Conservation (phyloP, 2,329 filamentous ascomycete species). For the Pseudocercospora crystallina region DNA sequence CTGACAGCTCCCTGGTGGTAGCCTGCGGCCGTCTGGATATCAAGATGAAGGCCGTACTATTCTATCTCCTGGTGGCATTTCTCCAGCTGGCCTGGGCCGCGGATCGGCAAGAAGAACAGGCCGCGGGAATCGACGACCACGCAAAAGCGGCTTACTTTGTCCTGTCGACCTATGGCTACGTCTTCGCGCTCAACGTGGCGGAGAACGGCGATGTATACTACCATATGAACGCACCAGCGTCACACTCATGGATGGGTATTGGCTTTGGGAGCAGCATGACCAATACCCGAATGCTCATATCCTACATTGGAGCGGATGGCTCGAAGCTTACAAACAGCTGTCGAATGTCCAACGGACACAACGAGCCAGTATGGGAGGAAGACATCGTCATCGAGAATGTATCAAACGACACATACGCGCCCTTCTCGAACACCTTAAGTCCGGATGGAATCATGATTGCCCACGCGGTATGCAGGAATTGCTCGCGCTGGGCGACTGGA, state of each 20-base stretch:
- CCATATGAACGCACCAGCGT: slow-evolving; percentile 34
- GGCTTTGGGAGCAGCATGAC: slow-evolving; percentile 47
- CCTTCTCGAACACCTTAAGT: slow-evolving; percentile 31
- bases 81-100: slow-evolving; percentile 18
- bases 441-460: slow-evolving; percentile 31
- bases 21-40: slow-evolving; percentile 4
- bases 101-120: slow-evolving; percentile 8
- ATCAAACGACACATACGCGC: slow-evolving; percentile 34
- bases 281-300: slow-evolving; percentile 45
- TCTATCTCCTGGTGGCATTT: slow-evolving; percentile 12
- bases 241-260: slow-evolving; percentile 46
- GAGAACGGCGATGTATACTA: slow-evolving; percentile 32
- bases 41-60: slow-evolving; percentile 14
- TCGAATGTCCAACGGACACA: slow-evolving; percentile 35
- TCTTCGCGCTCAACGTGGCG: slow-evolving; percentile 30
- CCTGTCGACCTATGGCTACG: slow-evolving; percentile 22
- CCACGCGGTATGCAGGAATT: slow-evolving; percentile 41
- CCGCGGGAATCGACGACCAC: slow-evolving; percentile 23
- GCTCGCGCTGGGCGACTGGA: slow-evolving; percentile 38
- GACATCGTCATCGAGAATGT: slow-evolving; percentile 34
- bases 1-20: slow-evolving; percentile 8
- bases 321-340: slow-evolving; percentile 40
- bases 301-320: slow-evolving; percentile 39
- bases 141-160: slow-evolving; percentile 31
- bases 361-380: slow-evolving; percentile 37